A percentile compares a stretch with the other conserved stretches of the same genome.
These are phyloP conservation scores for Penicillium subrubescens DNA, from an alignment of 495 filamentous ascomycete species.

Conservation along the genomic window DNA sequence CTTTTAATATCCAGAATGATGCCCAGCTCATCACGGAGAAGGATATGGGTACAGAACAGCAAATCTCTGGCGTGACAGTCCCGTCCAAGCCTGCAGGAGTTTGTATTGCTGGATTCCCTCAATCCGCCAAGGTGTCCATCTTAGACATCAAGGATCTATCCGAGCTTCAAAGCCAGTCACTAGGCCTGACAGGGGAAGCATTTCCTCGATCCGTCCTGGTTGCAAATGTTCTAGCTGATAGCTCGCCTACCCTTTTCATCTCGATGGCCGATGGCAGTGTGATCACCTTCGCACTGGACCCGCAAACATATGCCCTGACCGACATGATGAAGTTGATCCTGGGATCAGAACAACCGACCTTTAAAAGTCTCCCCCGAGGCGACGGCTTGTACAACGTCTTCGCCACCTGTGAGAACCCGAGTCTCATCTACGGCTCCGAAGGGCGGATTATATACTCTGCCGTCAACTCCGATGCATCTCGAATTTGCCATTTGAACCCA, in stretches of 20 bases:
- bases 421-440: constrained; percentile 86
- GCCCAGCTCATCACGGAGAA: constrained; percentile 59
- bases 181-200: constrained; percentile 60
- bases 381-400: constrained; percentile 78
- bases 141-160: constrained; percentile 65
- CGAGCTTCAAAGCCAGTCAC: constrained; percentile 60
- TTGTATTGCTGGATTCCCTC: constrained; percentile 85
- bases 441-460: constrained; percentile 90
- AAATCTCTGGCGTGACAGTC: constrained; percentile 83
- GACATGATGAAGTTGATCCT: constrained; percentile 79
- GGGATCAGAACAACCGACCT: constrained; percentile 79
- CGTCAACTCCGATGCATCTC: constrained; percentile 85
- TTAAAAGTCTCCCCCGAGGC: constrained; percentile 71
- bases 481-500: constrained; percentile 78
- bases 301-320: constrained; percentile 58
- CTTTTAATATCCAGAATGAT: constrained; percentile 62
- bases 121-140: constrained; percentile 70
- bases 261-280: constrained; percentile 96
- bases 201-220: constrained; percentile 83
- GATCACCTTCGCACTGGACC: constrained; percentile 77
- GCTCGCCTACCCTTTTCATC: constrained; percentile 77
- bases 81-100: constrained; percentile 48
- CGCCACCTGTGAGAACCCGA: constrained; percentile 90
- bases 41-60: constrained; percentile 62
- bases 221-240: constrained; percentile 64